phyloP scores from a whole-genome alignment of 106 monocot species.

The Narthecium ossifragum region DNA sequence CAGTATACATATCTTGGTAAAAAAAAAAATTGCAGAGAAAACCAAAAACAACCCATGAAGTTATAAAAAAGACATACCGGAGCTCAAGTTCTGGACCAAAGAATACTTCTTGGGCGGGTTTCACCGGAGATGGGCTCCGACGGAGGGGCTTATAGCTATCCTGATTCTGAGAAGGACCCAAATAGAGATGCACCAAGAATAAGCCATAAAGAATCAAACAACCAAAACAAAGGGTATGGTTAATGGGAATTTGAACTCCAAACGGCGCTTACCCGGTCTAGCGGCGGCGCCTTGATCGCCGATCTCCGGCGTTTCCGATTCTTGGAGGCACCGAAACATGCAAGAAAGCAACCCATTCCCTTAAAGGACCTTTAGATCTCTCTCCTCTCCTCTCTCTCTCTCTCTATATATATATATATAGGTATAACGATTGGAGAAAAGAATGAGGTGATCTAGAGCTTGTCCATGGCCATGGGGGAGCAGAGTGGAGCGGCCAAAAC shows the following conservation, averaged over 20 bases:
- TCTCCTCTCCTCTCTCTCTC: constrained; percentile 4
- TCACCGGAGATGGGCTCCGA: constrained; percentile 12
- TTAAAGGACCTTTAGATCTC: too few species aligned
- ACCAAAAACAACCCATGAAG: not conserved
- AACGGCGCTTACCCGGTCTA: not conserved
- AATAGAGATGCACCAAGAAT: not conserved
- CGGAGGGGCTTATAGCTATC: constrained; percentile 11
- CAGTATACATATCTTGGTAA: not conserved
- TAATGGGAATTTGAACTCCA: not conserved
- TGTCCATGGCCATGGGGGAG: not conserved
- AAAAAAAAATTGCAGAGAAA: not conserved
- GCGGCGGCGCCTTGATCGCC: constrained; percentile 4
- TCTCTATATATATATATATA: not conserved
- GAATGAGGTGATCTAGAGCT: not conserved
- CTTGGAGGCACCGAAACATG: constrained; percentile 53
- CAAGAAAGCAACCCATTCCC: constrained; percentile 68
- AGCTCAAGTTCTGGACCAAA: constrained; percentile 10
- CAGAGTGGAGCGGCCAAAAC: constrained; percentile 12
- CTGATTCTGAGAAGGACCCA: constrained; percentile 7
- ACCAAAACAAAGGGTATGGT: not conserved
- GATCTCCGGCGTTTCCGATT: constrained; percentile 21
- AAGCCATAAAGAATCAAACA: not conserved
- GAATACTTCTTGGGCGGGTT: not conserved
- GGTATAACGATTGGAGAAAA: not conserved
- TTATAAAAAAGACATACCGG: constrained; percentile 2